Conservation (phyloP, 2,329 filamentous ascomycete genomes). For the Fusarium temperatum region DNA sequence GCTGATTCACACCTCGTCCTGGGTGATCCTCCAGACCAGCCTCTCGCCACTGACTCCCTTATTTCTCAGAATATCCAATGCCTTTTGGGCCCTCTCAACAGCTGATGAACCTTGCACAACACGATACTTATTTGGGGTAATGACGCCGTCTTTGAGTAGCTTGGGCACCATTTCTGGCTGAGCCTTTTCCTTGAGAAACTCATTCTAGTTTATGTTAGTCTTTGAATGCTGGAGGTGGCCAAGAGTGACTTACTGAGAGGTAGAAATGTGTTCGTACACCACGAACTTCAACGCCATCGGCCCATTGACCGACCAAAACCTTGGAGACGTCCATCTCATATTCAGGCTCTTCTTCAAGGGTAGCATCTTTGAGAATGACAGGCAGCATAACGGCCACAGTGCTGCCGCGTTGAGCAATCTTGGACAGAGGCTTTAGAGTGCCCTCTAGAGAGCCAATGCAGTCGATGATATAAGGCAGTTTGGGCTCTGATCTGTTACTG, state of each 20-base stretch:
- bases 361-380: constrained; percentile 64
- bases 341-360: constrained; percentile 55
- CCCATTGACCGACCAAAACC: constrained; percentile 55
- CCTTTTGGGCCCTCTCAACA: constrained; percentile 52
- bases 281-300: constrained; percentile 58
- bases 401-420: constrained; percentile 58
- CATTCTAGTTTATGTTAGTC: constrained; percentile 53
- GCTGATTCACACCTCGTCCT: constrained; percentile 1
- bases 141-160: constrained; percentile 51
- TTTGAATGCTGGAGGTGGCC: background rate
- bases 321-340: constrained; percentile 63
- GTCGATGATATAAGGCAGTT: constrained; percentile 60
- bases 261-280: constrained; percentile 58
- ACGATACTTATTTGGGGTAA: constrained; percentile 54
- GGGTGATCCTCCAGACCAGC: constrained; percentile 49
- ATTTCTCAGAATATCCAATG: constrained; percentile 48
- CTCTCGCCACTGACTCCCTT: constrained; percentile 53
- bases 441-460: constrained; percentile 63
- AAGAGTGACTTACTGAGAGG: constrained; percentile 32
- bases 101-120: constrained; percentile 52
- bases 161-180: constrained; percentile 64
- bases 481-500: constrained; percentile 11
- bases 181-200: constrained; percentile 62
- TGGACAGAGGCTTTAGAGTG: constrained; percentile 58
- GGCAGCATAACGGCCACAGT: constrained; percentile 69